Evolutionary conservation across 768 basidiomycete species (phyloP).

Genomic region (Lactarius vividus): DNA sequence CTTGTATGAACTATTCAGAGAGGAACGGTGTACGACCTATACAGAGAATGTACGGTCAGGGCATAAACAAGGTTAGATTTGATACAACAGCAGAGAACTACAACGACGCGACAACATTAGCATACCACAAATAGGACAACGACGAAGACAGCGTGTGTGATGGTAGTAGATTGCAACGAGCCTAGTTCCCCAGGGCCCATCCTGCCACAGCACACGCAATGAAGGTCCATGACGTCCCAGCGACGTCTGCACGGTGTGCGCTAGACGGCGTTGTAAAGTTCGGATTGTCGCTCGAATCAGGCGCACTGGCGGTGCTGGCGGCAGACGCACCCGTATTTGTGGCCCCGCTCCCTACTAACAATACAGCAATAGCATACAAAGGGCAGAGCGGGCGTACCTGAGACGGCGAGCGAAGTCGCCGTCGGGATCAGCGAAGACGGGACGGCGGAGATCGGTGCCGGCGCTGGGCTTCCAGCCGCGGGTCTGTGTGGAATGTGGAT

Average conservation of each 20-base stretch:
- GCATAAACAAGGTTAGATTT: neutral
- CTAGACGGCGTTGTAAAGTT: neutral
- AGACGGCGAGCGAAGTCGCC: neutral
- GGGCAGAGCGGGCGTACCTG: neutral
- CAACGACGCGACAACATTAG: neutral
- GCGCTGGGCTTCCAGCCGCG: neutral
- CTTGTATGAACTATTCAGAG: neutral
- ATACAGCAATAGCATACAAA: neutral
- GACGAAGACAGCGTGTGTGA: neutral
- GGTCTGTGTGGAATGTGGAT: neutral
- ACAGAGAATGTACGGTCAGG: neutral
- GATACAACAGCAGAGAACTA: neutral
- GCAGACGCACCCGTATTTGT: neutral
- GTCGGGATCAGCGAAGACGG: constrained; percentile 16
- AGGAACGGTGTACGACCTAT: neutral
- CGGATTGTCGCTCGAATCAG: neutral
- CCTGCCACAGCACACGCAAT: neutral
- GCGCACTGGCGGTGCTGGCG: neutral
- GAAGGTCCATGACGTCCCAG: neutral
- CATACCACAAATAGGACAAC: neutral
- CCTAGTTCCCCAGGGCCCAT: neutral
- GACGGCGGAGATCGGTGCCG: constrained; percentile 19
- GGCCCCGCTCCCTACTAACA: neutral
- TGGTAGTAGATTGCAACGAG: neutral
- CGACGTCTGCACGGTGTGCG: neutral